A percentile compares a stretch with the other conserved stretches of the same genome.
Conservation (phyloP, 78 protist species). For the Dictyostelium capitatum region DNA sequence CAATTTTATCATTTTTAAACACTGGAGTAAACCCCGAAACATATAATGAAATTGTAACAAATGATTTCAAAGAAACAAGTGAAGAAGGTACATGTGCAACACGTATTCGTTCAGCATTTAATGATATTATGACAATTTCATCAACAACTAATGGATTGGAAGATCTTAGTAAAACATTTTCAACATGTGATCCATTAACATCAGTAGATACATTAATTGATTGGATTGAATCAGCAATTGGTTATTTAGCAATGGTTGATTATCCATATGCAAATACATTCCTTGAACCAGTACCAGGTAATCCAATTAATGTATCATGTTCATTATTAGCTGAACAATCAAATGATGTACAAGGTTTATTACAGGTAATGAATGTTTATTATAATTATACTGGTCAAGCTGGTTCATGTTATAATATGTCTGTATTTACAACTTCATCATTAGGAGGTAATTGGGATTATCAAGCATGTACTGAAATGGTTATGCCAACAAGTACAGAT, state of each 20-base stretch:
- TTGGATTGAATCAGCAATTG: constrained; percentile 49
- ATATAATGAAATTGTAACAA: constrained; percentile 73
- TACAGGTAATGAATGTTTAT: constrained; percentile 33
- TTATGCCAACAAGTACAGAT: constrained; percentile 60
- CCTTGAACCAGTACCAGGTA: constrained; percentile 82
- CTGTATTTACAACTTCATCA: not conserved
- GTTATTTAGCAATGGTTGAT: constrained; percentile 82
- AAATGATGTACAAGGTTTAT: constrained; percentile 21
- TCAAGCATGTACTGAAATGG: constrained; percentile 90
- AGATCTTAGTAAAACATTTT: constrained; percentile 25
- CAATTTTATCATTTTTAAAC: constrained; percentile 49
- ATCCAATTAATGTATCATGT: constrained; percentile 86
- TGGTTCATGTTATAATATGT: constrained; percentile 3
- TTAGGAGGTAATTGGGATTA: constrained; percentile 69
- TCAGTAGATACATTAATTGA: constrained; percentile 6
- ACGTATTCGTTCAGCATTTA: constrained; percentile 47
- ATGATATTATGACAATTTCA: constrained; percentile 16
- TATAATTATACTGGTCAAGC: constrained; percentile 70
- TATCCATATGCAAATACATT: constrained; percentile 80
- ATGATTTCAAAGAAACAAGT: constrained; percentile 58
- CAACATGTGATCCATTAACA: constrained; percentile 11
- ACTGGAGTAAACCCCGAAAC: constrained; percentile 56
- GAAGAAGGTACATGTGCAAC: constrained; percentile 58
- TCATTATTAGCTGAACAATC: not conserved
- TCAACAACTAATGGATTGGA: not conserved